Base-by-base conservation (phyloP, 2,329 filamentous ascomycete genomes). In the Venturia nashicola region DNA sequence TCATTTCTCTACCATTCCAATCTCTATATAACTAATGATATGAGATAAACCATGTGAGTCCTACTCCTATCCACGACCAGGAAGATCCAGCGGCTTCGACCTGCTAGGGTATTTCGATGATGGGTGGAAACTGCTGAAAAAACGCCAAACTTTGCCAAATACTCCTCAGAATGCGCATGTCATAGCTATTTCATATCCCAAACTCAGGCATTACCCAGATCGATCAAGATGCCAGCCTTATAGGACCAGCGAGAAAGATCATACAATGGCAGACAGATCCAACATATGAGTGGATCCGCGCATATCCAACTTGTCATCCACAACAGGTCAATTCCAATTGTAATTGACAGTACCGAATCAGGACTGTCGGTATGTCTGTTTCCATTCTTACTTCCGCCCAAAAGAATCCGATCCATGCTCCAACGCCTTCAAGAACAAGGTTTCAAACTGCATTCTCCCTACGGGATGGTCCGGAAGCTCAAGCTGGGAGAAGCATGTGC, bases 401-500 rank as follows among this genome's bases (percentile, higher is more conserved):
- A 57, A 57, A 6, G 51, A 57, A 36, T 57, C 51, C 14, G 51
- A 57, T 57, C 51, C 51, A 57, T 57, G 51, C 74, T 92, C 91
- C 67, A 85, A 79, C n/a, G 92, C 92, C 67, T 84, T 83, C 91
- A 91, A 96, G 40, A 97, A 77, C 78, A 86, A 85, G 61, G 75
- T 76, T 73, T 90, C 87, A 65, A 96, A 64, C 12, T 40, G 23
- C 11, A 73, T 68, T 83, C 86, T 71, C 86, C 81, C 68, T 81
- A 84, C 3, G 83, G 75, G 72, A 74, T 93, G 96, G 57, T 84
- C 82, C 76, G 87, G 93, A 65, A 97, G 76, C 5, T 87, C 86
- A 67, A 97, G 71, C 73, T 87, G 85, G 72, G 96, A 96, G 76
- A 97, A 97, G 74, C 92, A 97, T 8, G 92, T 97, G 70, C 91